Percentiles rank a stretch among this genome's conserved stretches.
Evolutionary conservation across 192 early-diverging fungal genomes (phyloP).

Genomic region (Coemansia sp.): DNA sequence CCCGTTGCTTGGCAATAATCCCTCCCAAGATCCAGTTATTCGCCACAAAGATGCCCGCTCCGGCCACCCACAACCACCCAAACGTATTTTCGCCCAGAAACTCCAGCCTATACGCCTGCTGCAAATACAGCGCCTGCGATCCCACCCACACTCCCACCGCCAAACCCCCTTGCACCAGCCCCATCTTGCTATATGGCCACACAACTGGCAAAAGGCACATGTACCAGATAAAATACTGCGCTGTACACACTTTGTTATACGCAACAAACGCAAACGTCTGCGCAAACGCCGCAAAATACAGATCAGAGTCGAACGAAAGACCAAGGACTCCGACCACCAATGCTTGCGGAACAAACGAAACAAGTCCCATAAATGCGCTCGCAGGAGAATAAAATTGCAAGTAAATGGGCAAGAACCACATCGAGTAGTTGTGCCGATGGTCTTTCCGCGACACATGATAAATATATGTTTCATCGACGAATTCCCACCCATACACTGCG

Average conservation of each 20-base stretch:
- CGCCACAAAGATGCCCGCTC: constrained; percentile 66
- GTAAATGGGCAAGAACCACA: constrained; percentile 96
- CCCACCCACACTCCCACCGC: constrained; percentile 66
- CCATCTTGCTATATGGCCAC: constrained; percentile 62
- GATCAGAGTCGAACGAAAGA: constrained; percentile 71
- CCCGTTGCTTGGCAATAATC: constrained; percentile 36
- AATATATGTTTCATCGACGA: constrained; percentile 87
- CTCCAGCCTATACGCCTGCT: constrained; percentile 82
- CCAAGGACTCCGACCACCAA: constrained; percentile 65
- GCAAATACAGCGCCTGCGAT: constrained; percentile 83
- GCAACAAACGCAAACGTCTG: constrained; percentile 97
- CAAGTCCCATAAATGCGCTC: constrained; percentile 59
- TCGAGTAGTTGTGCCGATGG: constrained; percentile 98
- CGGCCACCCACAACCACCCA: constrained; percentile 68
- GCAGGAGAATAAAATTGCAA: constrained; percentile 61
- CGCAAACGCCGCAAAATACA: constrained; percentile 84
- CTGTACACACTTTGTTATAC: constrained; percentile 61
- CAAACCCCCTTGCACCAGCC: constrained; percentile 55
- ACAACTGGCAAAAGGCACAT: constrained; percentile 87
- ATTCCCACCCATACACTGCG: constrained; percentile 74
- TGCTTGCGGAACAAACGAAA: constrained; percentile 87
- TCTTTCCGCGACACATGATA: constrained; percentile 96
- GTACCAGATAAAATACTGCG: constrained; percentile 99
- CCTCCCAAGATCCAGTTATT: constrained; percentile 73
- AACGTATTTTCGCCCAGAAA: constrained; percentile 86